Evolutionary conservation across 192 early-diverging fungal species (phyloP).

Genomic region (Coemansia sp.): DNA sequence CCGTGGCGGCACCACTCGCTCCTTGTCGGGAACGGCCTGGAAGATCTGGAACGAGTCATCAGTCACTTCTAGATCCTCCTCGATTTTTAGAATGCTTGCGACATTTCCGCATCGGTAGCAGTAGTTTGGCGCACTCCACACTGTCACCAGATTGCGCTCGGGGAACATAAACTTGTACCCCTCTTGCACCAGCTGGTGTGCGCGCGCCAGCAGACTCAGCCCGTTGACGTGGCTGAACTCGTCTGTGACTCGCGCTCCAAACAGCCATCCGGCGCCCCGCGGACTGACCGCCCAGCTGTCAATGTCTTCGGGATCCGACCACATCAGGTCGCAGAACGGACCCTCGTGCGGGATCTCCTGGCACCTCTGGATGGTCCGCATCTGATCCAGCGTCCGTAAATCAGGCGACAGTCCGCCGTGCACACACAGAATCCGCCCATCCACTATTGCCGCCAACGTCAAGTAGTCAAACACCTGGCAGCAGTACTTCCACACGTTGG

Average conservation of each 20-base stretch:
- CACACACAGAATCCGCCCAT: constrained; percentile 88
- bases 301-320: constrained; percentile 62
- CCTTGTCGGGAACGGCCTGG: constrained; percentile 92
- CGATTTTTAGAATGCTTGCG: constrained; percentile 74
- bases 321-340: constrained; percentile 54
- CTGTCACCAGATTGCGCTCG: constrained; percentile 92
- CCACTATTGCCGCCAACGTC: constrained; percentile 86
- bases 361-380: constrained; percentile 90
- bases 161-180: constrained; percentile 75
- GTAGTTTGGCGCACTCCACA: constrained; percentile 97
- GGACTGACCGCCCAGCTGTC: constrained; percentile 95
- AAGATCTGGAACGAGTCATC: constrained; percentile 95
- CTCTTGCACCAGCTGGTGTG: constrained; percentile 98
- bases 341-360: constrained; percentile 61
- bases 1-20: constrained; percentile 60
- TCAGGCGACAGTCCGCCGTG: constrained; percentile 96
- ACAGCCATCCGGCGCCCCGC: constrained; percentile 96
- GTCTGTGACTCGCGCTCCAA: constrained; percentile 93
- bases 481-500: constrained; percentile 91
- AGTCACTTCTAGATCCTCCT: constrained; percentile 73
- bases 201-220: constrained; percentile 88
- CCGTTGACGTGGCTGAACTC: constrained; percentile 98
- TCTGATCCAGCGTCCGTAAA: constrained; percentile 92
- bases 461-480: constrained; percentile 96
- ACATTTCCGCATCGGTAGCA: constrained; percentile 98